Evolutionary conservation across 768 basidiomycete genomes (phyloP), one percentile per base, ranked within the genome.

Genomic region (Russula emetica): DNA sequence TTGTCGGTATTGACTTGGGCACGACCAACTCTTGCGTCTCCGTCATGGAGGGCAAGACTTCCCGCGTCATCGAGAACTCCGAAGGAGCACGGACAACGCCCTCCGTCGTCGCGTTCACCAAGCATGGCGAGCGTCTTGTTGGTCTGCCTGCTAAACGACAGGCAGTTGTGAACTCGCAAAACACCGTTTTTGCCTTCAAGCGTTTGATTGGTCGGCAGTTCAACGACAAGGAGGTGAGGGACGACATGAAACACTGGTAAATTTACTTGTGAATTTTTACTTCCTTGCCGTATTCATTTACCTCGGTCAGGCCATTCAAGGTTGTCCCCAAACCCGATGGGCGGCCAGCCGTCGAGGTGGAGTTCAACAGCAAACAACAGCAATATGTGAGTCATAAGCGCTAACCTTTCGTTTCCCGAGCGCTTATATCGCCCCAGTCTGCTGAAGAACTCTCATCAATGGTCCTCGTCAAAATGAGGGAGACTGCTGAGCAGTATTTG

Each of bases 81-180:
- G 96, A 98, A 80, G 96, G 97, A 80, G 91, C 90, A 62, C 87
- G 97, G 69, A 98, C 97, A 67, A 99, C 97, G 18, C 97, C 97
- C 2, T 99, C 97, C 44, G 94, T 98, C 61, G 93, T 98, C 69
- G 96, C 96, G 44, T 99, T 99, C 83, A 94, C 97, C 60, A 97
- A 98, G 76, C 94, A 98, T 71, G 94, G 93, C 61, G 97, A 99
- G 75, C 93, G 96, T 63, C 82, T 98, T 36, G 88, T 97, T 64
- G 96, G 96, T 76, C 84, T 97, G 49, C 95, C 96, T 26, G 97
- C 96, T 13, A 95, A 98, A 78, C 92, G 95, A 55, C 96, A 98
- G 76, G 94, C 94, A 2, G 92, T 97, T 53, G 94, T 98, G 74
- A 99, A 99, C 82, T 81, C 92, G 8, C 72, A 86, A 61, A 97